A percentile compares a stretch with the other conserved stretches of the same genome.
Conservation (phyloP, 176 grass and related monocot species). For the Dendrocalamus sinicus region DNA sequence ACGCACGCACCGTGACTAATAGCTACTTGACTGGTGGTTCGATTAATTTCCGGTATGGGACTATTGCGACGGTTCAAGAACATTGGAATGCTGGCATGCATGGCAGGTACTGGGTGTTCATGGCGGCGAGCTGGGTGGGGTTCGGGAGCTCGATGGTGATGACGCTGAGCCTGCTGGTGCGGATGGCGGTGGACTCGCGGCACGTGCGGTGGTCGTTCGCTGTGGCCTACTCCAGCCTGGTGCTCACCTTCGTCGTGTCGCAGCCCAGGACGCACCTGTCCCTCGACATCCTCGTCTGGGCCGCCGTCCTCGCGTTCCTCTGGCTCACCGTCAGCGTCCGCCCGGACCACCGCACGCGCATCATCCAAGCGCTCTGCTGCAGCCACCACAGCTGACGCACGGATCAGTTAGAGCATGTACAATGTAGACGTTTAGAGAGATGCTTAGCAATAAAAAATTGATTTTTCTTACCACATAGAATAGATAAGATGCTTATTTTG, state of each 20-base stretch:
- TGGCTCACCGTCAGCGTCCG: conserved; percentile 40
- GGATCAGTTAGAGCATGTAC: too few relatives aligned
- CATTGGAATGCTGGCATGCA: neutral
- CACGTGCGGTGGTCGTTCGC: conserved; percentile 57
- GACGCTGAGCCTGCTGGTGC: conserved; percentile 60
- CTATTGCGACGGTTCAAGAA: too few relatives aligned
- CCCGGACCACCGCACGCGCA: conserved; percentile 25
- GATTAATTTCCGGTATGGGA: too few relatives aligned
- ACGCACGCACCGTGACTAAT: neutral
- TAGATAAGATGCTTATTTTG: too few relatives aligned
- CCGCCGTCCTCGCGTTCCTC: conserved; percentile 45
- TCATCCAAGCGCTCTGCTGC: conserved; percentile 39
- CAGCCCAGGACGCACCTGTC: conserved; percentile 49
- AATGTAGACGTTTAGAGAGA: too few relatives aligned
- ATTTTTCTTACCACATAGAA: too few relatives aligned
- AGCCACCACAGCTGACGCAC: neutral
- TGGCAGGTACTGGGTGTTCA: conserved; percentile 54
- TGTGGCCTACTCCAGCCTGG: conserved; percentile 60
- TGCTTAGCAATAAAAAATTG: too few relatives aligned
- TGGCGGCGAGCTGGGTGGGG: conserved; percentile 51
- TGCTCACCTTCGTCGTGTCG: conserved; percentile 62
- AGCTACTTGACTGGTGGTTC: neutral
- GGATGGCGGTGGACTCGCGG: conserved; percentile 43
- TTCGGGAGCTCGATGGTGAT: conserved; percentile 60
- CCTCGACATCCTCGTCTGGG: conserved; percentile 50